These are phyloP conservation scores for Colletotrichum caudatum DNA, from an alignment of 2,329 filamentous ascomycete genomes.

Conservation along the genomic window DNA sequence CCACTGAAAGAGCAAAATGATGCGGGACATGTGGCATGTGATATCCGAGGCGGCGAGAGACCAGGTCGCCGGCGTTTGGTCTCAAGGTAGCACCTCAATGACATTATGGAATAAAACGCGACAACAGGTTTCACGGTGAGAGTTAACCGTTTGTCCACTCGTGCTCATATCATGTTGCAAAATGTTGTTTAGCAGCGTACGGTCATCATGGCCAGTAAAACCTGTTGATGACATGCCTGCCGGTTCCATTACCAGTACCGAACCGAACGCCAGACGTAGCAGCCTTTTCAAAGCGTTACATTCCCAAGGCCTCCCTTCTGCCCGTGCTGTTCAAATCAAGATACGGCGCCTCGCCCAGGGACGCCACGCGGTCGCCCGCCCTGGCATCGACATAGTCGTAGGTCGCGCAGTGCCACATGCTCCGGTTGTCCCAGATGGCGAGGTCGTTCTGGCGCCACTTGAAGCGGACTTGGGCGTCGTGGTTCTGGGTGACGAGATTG, in stretches of 20 bases:
- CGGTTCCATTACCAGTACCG: neutral
- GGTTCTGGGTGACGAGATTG: slow-evolving; percentile 64
- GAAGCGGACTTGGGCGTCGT: slow-evolving; percentile 68
- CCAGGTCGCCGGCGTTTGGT: neutral
- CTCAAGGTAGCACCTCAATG: neutral
- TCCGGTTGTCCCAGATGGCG: slow-evolving; percentile 76
- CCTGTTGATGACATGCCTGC: neutral
- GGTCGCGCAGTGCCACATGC: slow-evolving; percentile 65
- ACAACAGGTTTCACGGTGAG: neutral
- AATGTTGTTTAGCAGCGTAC: neutral
- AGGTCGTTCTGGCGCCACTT: slow-evolving; percentile 65
- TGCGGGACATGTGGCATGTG: neutral
- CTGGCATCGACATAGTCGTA: slow-evolving; percentile 68
- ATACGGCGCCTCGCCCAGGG: slow-evolving; percentile 58
- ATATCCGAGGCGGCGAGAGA: neutral
- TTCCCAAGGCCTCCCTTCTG: slow-evolving; percentile 53
- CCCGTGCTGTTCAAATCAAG: slow-evolving; percentile 54
- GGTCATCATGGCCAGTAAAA: neutral
- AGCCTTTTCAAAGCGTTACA: slow-evolving; percentile 16
- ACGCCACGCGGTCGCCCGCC: slow-evolving; percentile 57
- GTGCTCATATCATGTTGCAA: neutral
- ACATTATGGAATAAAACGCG: neutral
- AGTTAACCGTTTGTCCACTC: neutral
- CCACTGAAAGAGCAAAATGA: neutral
- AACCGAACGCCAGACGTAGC: slow-evolving; percentile 20